Evolutionary conservation across 148 eudicot species (phyloP).

Genomic region (Rhododendron griersonianum): DNA sequence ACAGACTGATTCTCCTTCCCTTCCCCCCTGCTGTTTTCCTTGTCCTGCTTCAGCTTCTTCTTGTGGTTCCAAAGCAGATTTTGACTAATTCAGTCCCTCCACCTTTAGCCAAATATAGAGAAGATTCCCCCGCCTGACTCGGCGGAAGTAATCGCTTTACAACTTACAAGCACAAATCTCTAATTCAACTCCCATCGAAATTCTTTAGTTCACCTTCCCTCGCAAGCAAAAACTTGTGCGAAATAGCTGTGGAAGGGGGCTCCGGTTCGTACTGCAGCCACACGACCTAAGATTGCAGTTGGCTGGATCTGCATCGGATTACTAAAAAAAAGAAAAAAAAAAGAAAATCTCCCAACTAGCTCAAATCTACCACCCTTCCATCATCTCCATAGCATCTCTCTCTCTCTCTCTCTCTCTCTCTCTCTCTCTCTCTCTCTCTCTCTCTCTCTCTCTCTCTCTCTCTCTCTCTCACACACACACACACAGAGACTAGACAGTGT

Average conservation of each 20-base stretch:
- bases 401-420: background rate
- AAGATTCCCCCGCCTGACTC: background rate
- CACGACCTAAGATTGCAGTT: no score
- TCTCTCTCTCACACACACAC: background rate
- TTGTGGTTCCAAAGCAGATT: background rate
- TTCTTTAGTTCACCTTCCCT: no score
- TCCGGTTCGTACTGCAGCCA: no score
- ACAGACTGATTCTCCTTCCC: background rate
- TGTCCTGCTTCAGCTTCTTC: background rate
- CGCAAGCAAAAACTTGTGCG: no score
- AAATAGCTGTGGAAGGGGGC: no score
- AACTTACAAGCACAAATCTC: no score
- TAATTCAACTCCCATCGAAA: no score
- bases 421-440: background rate
- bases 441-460: background rate
- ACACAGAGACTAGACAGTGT: background rate
- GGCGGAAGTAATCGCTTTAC: no score
- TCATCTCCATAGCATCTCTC: background rate
- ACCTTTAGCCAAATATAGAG: background rate
- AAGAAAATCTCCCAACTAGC: background rate
- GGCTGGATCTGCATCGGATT: no score
- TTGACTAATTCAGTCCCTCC: background rate
- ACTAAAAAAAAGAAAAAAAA: no score
- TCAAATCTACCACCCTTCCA: background rate
- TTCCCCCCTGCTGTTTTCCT: background rate